A percentile compares a stretch with the other conserved stretches of the same genome.
phyloP scores from a whole-genome alignment of 169 alveolate species.

The Amoebophrya sp. region DNA sequence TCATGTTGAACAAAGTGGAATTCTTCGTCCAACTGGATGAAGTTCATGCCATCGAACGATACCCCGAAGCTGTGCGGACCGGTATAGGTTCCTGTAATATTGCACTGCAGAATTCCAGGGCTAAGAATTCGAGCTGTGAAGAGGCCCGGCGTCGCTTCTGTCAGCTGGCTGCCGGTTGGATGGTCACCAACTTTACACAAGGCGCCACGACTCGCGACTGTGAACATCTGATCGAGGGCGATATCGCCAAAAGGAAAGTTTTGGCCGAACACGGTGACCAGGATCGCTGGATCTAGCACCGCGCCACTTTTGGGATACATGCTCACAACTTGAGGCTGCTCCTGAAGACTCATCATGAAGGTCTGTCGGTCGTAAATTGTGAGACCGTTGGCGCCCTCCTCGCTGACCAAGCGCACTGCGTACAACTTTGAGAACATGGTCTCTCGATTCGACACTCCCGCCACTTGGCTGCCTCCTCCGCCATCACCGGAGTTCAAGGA shows the following conservation, averaged over 20 bases:
- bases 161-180: neutral
- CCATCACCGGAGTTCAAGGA: no score
- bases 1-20: neutral
- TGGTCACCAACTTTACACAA: neutral
- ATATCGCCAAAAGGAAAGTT: neutral
- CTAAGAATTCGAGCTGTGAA: neutral
- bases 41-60: neutral
- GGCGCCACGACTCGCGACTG: neutral
- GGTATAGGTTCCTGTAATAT: neutral
- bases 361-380: neutral
- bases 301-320: neutral
- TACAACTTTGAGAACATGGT: neutral
- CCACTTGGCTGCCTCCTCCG: no score
- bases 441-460: neutral
- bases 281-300: neutral
- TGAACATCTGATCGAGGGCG: neutral
- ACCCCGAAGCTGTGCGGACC: neutral
- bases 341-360: neutral
- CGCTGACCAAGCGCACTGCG: neutral
- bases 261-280: neutral
- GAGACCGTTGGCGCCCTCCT: conserved; percentile 22
- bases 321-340: neutral
- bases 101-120: conserved; percentile 10
- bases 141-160: neutral
- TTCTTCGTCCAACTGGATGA: conserved; percentile 8